phyloP scores from a whole-genome alignment of 2,329 filamentous ascomycete species.

The Fusarium sp. region DNA sequence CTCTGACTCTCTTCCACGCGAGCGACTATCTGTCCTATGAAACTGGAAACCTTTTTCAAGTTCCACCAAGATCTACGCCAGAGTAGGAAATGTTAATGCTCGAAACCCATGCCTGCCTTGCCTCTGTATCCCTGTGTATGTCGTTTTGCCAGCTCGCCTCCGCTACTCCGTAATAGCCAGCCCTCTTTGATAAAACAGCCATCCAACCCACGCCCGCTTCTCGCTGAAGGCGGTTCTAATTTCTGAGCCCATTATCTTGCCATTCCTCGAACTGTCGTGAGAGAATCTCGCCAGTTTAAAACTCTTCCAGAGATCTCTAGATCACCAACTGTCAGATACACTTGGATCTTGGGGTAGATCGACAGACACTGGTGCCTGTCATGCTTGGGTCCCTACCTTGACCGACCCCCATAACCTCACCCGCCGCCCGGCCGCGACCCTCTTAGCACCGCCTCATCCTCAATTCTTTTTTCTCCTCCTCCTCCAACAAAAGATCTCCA shows the following conservation, averaged over 20 bases:
- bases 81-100: constrained; percentile 1
- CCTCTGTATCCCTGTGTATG: not conserved
- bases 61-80: constrained; percentile 4
- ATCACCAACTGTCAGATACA: not conserved
- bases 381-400: constrained; percentile 14
- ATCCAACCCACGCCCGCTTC: not conserved
- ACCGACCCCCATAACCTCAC: not conserved
- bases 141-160: not conserved
- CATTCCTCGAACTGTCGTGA: not conserved
- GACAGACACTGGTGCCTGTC: constrained; percentile 8
- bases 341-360: not conserved
- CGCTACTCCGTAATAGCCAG: not conserved
- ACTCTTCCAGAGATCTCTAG: not conserved
- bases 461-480: not conserved
- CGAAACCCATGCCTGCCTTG: constrained; percentile 3
- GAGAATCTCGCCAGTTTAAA: not conserved
- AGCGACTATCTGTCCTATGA: constrained; percentile 25
- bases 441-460: not conserved
- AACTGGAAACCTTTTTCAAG: not conserved
- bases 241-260: not conserved
- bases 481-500: not conserved
- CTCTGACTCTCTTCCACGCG: not conserved
- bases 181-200: constrained; percentile 7
- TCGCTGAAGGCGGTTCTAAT: not conserved
- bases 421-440: not conserved